phyloP scores from a whole-genome alignment of 208 protist genomes.

The Tritrichomonas foetus region DNA sequence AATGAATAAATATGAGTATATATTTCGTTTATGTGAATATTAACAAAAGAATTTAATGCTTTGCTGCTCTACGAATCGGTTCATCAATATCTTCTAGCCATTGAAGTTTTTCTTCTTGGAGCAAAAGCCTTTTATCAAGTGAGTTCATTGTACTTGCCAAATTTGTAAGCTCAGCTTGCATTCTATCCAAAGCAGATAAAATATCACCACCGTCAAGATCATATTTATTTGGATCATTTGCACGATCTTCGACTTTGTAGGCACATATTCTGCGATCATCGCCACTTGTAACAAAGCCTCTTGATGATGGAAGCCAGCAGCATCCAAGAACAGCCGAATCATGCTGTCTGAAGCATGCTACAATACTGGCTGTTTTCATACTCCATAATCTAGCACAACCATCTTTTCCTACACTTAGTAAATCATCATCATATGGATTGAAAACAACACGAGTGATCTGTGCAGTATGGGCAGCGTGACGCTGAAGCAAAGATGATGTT shows the following conservation, averaged over 20 bases:
- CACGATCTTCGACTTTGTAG: neutral
- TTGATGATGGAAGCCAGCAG: neutral
- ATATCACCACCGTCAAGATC: slow-evolving; percentile 16
- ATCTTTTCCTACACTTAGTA: slow-evolving; percentile 31
- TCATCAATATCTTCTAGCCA: slow-evolving; percentile 12
- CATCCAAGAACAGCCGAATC: neutral
- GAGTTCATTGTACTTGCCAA: slow-evolving; percentile 15
- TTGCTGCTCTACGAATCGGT: neutral
- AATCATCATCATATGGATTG: slow-evolving; percentile 2
- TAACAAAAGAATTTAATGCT: too few relatives aligned
- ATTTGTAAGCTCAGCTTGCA: neutral
- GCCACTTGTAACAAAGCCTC: slow-evolving; percentile 1
- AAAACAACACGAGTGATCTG: neutral
- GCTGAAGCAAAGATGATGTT: neutral
- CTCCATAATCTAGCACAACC: slow-evolving; percentile 7
- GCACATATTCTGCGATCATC: neutral
- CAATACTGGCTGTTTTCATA: neutral
- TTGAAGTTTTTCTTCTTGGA: slow-evolving; percentile 36
- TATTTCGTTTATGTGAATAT: too few relatives aligned
- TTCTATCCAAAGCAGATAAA: neutral
- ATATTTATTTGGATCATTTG: neutral
- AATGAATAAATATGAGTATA: too few relatives aligned
- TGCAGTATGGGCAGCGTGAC: neutral
- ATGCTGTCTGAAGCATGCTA: neutral
- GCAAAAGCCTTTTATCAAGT: neutral